Evolutionary conservation across 768 basidiomycete species (phyloP), one percentile per base, ranked within the genome.

Genomic region (Boletales sp.): DNA sequence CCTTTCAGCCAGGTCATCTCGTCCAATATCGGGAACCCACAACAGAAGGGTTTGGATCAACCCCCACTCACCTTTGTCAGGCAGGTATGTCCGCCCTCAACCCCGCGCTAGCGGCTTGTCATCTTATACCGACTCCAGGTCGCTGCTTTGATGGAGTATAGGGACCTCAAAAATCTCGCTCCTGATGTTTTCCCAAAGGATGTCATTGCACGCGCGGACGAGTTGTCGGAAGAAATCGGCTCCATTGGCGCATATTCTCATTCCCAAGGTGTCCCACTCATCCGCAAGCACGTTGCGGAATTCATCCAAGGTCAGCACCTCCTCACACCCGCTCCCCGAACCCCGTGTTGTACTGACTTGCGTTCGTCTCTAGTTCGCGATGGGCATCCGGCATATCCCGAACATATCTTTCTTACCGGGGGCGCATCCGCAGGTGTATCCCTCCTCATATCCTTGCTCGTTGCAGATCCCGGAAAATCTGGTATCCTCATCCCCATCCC

Each of bases 11-110:
- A 82, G 59, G 78, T 98, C 69, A 95, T 96, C 67, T 87, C 83
- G 28, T 91, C 92, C 54, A 99, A 98, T 72, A 99, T 99, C 53
- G 95, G 95, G 10, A 98, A 99, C 64, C 95, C 96, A 0, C 95
- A 99, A 71, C 94, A 97, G 71, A 86, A 84, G 59, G 94, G 94
- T 0, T 77, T 99, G 46, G 85, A 97, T 70, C 95, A 99, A 66
- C 81, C 86, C 6, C 91, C 94, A 2, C 81, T 98, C 53, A 96
- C 95, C 5, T 98, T 91, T 66, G 80, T 83, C 51, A 78, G 95
- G 48, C 95, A 98, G 86, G 93, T 89, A 56, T 48, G 79, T 59
- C 30, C n/a, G 4, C 15, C 32, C 34, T 13, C 15, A 34, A 34
- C 15, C 15, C 5, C 12, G 34, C 13, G 15, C 5, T 34, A 28